phyloP scores from a whole-genome alignment of 1,284 basidiomycete species.

The Pyrrhoderma lamaoense region DNA sequence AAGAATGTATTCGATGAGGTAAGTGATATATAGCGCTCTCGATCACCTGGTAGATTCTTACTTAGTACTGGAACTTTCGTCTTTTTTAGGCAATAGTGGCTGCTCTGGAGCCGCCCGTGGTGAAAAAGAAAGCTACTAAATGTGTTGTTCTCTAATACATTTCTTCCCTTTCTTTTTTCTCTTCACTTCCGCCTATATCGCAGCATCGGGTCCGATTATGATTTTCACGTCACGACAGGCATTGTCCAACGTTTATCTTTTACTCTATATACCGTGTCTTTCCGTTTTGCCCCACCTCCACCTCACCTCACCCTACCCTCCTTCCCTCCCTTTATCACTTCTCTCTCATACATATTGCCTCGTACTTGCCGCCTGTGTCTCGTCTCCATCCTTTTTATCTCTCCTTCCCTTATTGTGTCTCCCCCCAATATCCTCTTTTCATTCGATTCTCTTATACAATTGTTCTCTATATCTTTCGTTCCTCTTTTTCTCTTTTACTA shows the following conservation, averaged over 20 bases:
- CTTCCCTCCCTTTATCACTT: background rate
- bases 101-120: constrained; percentile 91
- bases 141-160: constrained; percentile 74
- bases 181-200: background rate
- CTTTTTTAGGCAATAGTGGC: constrained; percentile 86
- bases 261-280: constrained; percentile 15
- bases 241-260: constrained; percentile 16
- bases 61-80: background rate
- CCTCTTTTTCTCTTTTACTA: background rate
- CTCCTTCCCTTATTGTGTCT: background rate
- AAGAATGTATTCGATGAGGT: constrained; percentile 99
- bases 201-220: constrained; percentile 4
- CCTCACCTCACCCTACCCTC: too few relatives aligned
- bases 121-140: constrained; percentile 68
- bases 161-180: background rate
- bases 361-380: constrained; percentile 1
- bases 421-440: too few relatives aligned
- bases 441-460: too few relatives aligned
- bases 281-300: background rate
- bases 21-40: constrained; percentile 36
- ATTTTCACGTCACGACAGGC: constrained; percentile 16
- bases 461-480: background rate
- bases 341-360: background rate
- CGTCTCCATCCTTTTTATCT: constrained; percentile 5
- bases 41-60: constrained; percentile 5